phyloP scores from a whole-genome alignment of 768 basidiomycete species.

The Clathrus columnatus region DNA sequence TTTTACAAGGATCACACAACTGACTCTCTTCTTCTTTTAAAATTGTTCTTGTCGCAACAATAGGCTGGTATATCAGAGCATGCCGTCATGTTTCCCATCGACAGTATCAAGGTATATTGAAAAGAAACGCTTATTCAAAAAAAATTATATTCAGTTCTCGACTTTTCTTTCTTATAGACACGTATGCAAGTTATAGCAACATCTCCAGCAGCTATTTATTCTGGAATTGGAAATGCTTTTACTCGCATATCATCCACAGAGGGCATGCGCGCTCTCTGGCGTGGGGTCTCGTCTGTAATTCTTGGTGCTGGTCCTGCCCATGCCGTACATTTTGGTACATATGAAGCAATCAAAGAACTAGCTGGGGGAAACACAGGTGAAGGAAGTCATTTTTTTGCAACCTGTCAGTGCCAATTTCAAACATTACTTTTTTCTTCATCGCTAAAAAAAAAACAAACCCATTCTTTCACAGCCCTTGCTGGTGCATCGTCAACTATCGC shows the following conservation, averaged over 20 bases:
- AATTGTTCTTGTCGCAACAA: neutral
- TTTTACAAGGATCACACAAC: neutral
- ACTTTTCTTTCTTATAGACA: slow-evolving; percentile 45
- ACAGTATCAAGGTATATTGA: slow-evolving; percentile 86
- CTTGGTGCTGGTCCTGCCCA: slow-evolving; percentile 97
- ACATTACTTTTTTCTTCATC: no score
- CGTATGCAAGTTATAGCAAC: slow-evolving; percentile 97
- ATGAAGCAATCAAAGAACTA: slow-evolving; percentile 91
- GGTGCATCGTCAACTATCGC: slow-evolving; percentile 93
- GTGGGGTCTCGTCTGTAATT: slow-evolving; percentile 93
- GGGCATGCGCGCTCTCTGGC: slow-evolving; percentile 85
- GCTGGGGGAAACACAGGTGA: slow-evolving; percentile 70
- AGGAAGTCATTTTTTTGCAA: slow-evolving; percentile 79
- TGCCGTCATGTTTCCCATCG: slow-evolving; percentile 96
- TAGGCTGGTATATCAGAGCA: slow-evolving; percentile 99
- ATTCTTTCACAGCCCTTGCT: slow-evolving; percentile 58
- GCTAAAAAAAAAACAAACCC: neutral
- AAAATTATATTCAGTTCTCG: neutral
- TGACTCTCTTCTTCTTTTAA: neutral
- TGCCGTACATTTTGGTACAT: slow-evolving; percentile 93
- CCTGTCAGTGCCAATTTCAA: slow-evolving; percentile 51
- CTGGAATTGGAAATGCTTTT: slow-evolving; percentile 84
- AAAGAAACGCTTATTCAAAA: neutral
- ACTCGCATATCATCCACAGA: slow-evolving; percentile 90
- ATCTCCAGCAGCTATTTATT: slow-evolving; percentile 79